Evolutionary conservation across 148 eudicot genomes (phyloP).

Genomic region (Rhododendron henanense): DNA sequence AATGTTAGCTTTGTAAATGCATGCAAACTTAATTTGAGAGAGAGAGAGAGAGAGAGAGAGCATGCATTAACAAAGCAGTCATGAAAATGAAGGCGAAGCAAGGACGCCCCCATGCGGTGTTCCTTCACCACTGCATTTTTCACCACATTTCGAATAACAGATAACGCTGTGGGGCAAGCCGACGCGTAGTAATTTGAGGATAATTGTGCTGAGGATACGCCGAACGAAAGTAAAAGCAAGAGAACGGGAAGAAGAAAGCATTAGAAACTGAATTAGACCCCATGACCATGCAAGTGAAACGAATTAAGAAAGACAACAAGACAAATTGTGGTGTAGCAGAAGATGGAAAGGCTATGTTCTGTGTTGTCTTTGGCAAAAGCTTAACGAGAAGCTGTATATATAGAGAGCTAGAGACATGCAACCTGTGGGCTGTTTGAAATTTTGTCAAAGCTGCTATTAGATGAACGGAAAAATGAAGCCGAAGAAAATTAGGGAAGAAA

Average conservation of each 20-base stretch:
- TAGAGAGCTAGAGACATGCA: not conserved
- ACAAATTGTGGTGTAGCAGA: not conserved
- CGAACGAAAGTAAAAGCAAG: not conserved
- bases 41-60: conserved; percentile 11
- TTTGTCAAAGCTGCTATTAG: not conserved
- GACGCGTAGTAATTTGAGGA: conserved; percentile 18
- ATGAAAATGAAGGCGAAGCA: conserved; percentile 35
- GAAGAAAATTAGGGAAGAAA: not conserved
- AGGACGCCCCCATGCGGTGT: conserved; percentile 27
- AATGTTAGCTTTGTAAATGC: not conserved
- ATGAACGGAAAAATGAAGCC: not conserved
- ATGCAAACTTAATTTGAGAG: not conserved
- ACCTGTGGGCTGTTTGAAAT: not conserved
- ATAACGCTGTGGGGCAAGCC: conserved; percentile 21
- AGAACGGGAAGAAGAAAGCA: not conserved
- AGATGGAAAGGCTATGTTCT: not conserved
- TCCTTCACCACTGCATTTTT: conserved; percentile 21
- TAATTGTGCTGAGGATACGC: conserved; percentile 16
- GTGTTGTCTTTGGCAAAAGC: not conserved
- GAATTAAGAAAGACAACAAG: not conserved
- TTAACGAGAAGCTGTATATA: not conserved
- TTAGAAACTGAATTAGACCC: not conserved
- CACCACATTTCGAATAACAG: conserved; percentile 16
- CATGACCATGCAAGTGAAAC: not conserved
- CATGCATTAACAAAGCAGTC: conserved; percentile 33